These are phyloP conservation scores for Tolypocladium capitatum DNA, from an alignment of 2,329 filamentous ascomycete genomes.

Conservation along the genomic window DNA sequence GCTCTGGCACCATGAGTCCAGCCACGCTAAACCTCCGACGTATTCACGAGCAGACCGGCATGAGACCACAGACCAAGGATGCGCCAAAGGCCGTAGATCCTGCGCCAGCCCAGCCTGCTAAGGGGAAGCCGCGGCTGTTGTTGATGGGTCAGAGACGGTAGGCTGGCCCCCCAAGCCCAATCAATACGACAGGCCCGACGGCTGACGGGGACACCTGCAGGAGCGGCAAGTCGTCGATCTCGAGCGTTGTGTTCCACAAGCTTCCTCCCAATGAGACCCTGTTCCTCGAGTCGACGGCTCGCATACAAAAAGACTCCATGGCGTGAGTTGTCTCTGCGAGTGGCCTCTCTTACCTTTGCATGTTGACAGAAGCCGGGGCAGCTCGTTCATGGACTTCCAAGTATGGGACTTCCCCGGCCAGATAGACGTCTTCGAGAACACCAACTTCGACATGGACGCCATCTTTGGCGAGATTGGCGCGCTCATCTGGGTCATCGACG, in stretches of 20 bases:
- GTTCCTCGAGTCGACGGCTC: constrained; percentile 87
- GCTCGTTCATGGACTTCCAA: constrained; percentile 98
- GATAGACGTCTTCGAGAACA: constrained; percentile 76
- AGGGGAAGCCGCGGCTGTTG: constrained; percentile 70
- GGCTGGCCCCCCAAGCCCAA: constrained; percentile 10
- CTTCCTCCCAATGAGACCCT: constrained; percentile 90
- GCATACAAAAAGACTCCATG: constrained; percentile 89
- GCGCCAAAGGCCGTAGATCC: constrained; percentile 30
- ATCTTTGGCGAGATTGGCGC: constrained; percentile 93
- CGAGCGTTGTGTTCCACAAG: constrained; percentile 98
- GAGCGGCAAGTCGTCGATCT: constrained; percentile 96
- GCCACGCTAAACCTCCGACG: constrained; percentile 51
- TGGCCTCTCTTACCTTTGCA: not conserved
- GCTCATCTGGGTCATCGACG: constrained; percentile 96
- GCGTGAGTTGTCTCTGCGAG: constrained; percentile 48
- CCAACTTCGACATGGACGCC: constrained; percentile 78
- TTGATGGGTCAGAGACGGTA: constrained; percentile 94
- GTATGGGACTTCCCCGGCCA: constrained; percentile 97
- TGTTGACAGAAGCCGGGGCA: constrained; percentile 23
- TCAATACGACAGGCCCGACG: not conserved
- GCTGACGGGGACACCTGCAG: constrained; percentile 31
- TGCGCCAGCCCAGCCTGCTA: constrained; percentile 32
- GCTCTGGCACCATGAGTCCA: constrained; percentile 32
- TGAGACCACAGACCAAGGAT: constrained; percentile 36
- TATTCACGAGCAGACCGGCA: constrained; percentile 47